Conservation (phyloP, 371 early-diverging fungal genomes). For the Mucor circinelloides region DNA sequence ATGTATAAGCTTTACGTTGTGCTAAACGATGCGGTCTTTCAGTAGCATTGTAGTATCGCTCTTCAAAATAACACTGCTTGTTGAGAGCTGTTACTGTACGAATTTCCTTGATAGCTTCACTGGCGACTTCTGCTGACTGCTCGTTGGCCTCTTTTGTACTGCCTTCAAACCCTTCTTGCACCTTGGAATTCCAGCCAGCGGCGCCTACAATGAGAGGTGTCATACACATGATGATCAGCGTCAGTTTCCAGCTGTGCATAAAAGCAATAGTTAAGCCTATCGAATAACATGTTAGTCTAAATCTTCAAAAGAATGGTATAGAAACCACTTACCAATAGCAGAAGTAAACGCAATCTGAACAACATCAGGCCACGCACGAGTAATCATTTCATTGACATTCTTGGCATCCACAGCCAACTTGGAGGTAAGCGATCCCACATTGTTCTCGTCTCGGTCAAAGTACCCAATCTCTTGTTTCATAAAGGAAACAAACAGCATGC, state of each 20-base stretch:
- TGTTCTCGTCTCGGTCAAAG: constrained; percentile 85
- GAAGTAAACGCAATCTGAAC: constrained; percentile 56
- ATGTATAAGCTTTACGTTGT: constrained; percentile 52
- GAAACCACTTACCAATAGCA: constrained; percentile 27
- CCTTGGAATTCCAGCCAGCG: constrained; percentile 37
- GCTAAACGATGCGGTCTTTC: constrained; percentile 66
- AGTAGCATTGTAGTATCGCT: constrained; percentile 57
- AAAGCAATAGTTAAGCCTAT: constrained; percentile 53
- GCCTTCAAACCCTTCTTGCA: constrained; percentile 54
- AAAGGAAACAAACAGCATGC: constrained; percentile 55
- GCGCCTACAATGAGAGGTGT: constrained; percentile 54
- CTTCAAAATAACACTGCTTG: constrained; percentile 71
- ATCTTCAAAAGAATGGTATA: not conserved
- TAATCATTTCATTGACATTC: constrained; percentile 66
- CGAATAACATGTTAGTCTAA: not conserved
- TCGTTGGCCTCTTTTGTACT: constrained; percentile 69
- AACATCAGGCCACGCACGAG: constrained; percentile 64
- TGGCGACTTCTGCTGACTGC: constrained; percentile 73
- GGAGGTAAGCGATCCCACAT: constrained; percentile 80
- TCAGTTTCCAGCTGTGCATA: constrained; percentile 55
- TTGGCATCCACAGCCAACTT: constrained; percentile 82
- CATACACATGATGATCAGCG: constrained; percentile 57
- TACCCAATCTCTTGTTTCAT: constrained; percentile 84
- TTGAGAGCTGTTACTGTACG: constrained; percentile 86
- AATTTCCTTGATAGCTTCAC: constrained; percentile 85